phyloP scores from a whole-genome alignment of 805 yeast species.

The Pachysolen tannophilus region DNA sequence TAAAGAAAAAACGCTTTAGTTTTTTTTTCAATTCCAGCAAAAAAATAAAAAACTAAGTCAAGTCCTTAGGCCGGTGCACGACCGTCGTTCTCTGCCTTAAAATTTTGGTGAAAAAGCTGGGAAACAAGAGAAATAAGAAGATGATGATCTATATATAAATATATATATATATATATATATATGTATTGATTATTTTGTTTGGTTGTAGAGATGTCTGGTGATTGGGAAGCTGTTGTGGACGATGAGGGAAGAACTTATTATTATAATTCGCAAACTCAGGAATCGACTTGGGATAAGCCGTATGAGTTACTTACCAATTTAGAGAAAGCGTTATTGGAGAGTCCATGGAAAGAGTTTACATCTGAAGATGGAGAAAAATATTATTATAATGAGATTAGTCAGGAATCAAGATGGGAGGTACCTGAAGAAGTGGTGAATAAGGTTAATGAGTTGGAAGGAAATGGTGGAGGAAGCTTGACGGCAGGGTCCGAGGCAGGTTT shows the following conservation, averaged over 20 bases:
- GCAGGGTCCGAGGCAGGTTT: conserved; percentile 2
- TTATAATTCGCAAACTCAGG: conserved; percentile 54
- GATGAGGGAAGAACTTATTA: conserved; percentile 66
- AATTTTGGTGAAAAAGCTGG: no score
- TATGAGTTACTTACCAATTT: conserved; percentile 33
- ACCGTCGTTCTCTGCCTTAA: no score
- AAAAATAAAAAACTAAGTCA: no score
- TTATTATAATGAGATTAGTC: conserved; percentile 57
- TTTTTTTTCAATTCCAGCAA: no score
- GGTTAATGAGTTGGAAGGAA: conserved; percentile 5
- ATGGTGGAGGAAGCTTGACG: conserved; percentile 14
- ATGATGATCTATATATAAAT: no score
- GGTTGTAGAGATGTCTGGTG: conserved; percentile 12
- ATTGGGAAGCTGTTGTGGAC: conserved; percentile 62
- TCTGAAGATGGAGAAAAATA: conserved; percentile 49
- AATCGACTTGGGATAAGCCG: conserved; percentile 81
- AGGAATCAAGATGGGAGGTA: conserved; percentile 74
- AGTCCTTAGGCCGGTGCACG: no score
- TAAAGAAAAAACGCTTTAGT: no score
- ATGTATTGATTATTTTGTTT: no score
- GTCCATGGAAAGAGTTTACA: conserved; percentile 45
- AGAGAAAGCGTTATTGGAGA: conserved; percentile 38
- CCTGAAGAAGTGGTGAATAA: conserved; percentile 40
- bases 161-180: no score
- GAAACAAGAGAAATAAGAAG: no score